Evolutionary conservation across 768 basidiomycete genomes (phyloP).

Genomic region (Chalciporus piperatus): DNA sequence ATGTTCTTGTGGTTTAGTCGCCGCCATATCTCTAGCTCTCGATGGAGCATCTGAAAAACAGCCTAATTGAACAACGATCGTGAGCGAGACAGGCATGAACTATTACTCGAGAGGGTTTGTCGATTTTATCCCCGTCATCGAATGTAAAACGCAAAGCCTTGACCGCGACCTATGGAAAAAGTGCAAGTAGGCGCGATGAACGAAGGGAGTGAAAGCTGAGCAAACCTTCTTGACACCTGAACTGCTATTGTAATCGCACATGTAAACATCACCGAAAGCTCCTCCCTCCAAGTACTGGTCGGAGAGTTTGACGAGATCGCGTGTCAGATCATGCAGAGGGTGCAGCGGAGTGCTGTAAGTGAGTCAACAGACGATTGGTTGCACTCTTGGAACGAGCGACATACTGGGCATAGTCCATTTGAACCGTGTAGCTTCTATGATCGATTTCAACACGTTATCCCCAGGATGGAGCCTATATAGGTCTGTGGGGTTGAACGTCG

Average conservation of each 20-base stretch:
- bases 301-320: background rate
- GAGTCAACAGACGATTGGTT: no score
- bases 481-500: no score
- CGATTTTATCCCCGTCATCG: background rate
- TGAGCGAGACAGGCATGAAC: background rate
- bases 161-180: slow-evolving; percentile 21
- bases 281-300: slow-evolving; percentile 6
- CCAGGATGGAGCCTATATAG: no score
- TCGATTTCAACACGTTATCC: no score
- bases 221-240: background rate
- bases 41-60: no score
- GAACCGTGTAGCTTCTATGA: no score
- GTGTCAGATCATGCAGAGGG: slow-evolving; percentile 9
- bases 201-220: background rate
- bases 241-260: background rate
- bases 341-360: no score
- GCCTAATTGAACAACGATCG: no score
- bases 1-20: slow-evolving; percentile 19
- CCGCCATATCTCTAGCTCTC: slow-evolving; percentile 24
- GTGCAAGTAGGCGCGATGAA: background rate
- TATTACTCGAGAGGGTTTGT: background rate
- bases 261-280: slow-evolving; percentile 15
- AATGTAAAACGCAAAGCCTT: slow-evolving; percentile 16
- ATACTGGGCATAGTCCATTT: background rate
- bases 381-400: background rate